Base-by-base conservation (phyloP, 495 filamentous ascomycete species). In the Ascodesmis nigricans region DNA sequence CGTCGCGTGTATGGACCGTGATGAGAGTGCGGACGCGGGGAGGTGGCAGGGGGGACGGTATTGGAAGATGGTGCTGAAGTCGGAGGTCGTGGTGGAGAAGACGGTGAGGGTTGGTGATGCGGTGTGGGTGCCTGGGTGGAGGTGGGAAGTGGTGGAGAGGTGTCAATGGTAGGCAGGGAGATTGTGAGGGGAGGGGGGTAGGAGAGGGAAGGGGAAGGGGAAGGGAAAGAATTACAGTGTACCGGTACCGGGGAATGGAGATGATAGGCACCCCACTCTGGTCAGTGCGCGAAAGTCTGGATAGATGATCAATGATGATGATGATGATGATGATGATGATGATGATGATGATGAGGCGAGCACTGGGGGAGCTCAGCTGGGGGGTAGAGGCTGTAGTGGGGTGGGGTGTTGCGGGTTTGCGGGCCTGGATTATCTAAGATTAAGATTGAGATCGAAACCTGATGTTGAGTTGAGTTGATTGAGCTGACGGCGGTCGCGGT, bases 101-200 rank as follows among this genome's bases (percentile, higher is more conserved):
- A 25, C 21, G 11, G 5, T 37, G 13, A 26, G 26, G 2, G n/a
- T 17, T 2, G 35, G 35, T 1, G 35, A 37, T 37, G 8, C 11
- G 5, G 25, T 37, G 23, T 1, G 9, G n/a, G 26, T 25, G 1
- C 25, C 16, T 5, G 17, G 17, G 14, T 1, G 6, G 24, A 26
- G 30, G 24, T 37, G 35, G 35, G 18, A 29, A 16, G 35, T 37
- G 6, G 26, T 37, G 21, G 35, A 37, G 26, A 17, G 26, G n/a
- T 8, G 1, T 10, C 7, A 29, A 9, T 37, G 35, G 35, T 37
- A 27, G 33, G 33, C 23, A 25, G 23, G 23, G 23, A 8, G 21
- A 25, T 25, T 11, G 22, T 13, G 22, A 19, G 20, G 22, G 7
- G 23, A 28, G 15, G 19, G 23, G 23, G 11, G 23, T 6, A 25